A percentile compares a stretch with the other conserved stretches of the same genome.
Evolutionary conservation across 2,329 filamentous ascomycete species (phyloP).

Genomic region (Colletotrichum sp.): DNA sequence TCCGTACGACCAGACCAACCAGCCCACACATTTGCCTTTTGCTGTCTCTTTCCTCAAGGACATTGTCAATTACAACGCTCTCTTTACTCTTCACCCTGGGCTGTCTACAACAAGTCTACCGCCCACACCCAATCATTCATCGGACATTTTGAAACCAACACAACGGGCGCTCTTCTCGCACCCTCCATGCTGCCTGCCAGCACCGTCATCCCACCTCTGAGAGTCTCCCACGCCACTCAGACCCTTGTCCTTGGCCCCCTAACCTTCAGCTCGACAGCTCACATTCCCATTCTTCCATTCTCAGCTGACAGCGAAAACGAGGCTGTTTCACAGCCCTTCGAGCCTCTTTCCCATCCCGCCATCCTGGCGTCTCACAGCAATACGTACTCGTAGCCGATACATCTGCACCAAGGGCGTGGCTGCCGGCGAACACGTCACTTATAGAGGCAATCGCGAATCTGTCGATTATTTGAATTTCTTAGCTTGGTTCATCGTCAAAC

Average conservation of each 20-base stretch:
- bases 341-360: neutral
- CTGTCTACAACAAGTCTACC: neutral
- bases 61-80: neutral
- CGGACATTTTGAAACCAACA: neutral
- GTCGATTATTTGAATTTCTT: neutral
- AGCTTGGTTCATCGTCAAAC: neutral
- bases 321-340: conserved; percentile 6
- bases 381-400: neutral
- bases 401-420: neutral
- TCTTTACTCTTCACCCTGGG: neutral
- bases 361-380: neutral
- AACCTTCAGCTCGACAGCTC: neutral
- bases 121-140: neutral
- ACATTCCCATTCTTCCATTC: neutral
- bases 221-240: neutral
- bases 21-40: conserved; percentile 5
- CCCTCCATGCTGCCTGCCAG: neutral
- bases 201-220: conserved; percentile 5
- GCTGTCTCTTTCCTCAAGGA: neutral
- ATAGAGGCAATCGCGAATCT: neutral
- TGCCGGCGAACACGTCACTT: neutral
- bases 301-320: conserved; percentile 17
- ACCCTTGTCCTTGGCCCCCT: neutral
- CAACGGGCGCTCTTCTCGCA: neutral
- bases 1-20: neutral